phyloP scores from a whole-genome alignment of 75 land plant species.

The Ceratopteris richardii region DNA sequence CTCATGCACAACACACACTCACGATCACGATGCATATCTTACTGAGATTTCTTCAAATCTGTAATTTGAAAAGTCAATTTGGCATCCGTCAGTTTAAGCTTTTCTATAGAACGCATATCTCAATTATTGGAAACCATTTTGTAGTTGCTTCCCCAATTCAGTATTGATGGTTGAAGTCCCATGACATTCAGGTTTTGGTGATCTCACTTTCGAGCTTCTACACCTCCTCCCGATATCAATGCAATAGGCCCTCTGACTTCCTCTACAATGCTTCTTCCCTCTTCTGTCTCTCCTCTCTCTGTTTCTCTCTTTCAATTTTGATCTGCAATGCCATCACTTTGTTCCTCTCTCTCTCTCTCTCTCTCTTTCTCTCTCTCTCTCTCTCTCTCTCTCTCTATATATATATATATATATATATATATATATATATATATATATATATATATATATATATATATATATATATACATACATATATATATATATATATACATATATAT shows the following conservation, averaged over 20 bases:
- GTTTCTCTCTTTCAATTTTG: too few species aligned
- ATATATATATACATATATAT: too few species aligned
- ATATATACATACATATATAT: too few species aligned
- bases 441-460: too few species aligned
- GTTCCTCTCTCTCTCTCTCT: too few species aligned
- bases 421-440: too few species aligned
- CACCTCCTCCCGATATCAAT: constrained; percentile 15
- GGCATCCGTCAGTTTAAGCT: constrained; percentile 26
- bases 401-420: too few species aligned
- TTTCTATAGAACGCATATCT: neutral
- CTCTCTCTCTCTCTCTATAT: too few species aligned
- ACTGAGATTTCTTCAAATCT: constrained; percentile 27
- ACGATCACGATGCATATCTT: constrained; percentile 61
- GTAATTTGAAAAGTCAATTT: constrained; percentile 21
- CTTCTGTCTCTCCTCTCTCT: too few species aligned
- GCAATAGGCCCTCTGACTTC: constrained; percentile 16
- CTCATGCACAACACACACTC: constrained; percentile 97
- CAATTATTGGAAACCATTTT: neutral
- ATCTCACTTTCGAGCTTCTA: constrained; percentile 15
- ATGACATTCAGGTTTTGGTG: constrained; percentile 3
- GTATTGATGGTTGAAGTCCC: constrained; percentile 10
- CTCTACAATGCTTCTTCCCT: constrained; percentile 19
- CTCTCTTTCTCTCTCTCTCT: too few species aligned
- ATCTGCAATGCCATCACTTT: too few species aligned
- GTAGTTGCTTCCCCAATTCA: constrained; percentile 3